Percentiles rank a stretch among this genome's conserved stretches.
Evolutionary conservation across 768 basidiomycete genomes (phyloP).

Genomic region (Suillus subalutaceus): DNA sequence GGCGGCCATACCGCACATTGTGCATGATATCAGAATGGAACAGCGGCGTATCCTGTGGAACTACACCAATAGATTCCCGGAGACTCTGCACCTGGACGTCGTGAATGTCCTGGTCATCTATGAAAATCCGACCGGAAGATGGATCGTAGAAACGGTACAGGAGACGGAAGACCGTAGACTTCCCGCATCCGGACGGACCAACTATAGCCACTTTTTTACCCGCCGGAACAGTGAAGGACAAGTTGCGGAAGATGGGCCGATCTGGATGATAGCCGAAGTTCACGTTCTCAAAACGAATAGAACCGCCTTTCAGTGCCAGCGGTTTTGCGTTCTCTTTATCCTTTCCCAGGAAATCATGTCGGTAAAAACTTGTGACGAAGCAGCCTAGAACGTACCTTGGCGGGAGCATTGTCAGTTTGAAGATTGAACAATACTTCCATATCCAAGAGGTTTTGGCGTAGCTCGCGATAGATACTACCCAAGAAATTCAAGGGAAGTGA

Average conservation of each 20-base stretch:
- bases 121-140: conserved; percentile 71
- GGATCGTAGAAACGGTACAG: conserved; percentile 95
- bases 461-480: conserved; percentile 95
- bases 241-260: conserved; percentile 86
- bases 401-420: conserved; percentile 75
- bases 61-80: conserved; percentile 84
- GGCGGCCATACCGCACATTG: conserved; percentile 90
- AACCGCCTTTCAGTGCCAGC: conserved; percentile 74
- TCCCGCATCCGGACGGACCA: conserved; percentile 96
- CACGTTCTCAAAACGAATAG: conserved; percentile 90
- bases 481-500: conserved; percentile 97
- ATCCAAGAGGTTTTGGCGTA: conserved; percentile 93
- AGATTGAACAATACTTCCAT: conserved; percentile 96
- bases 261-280: conserved; percentile 90
- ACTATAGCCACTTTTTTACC: conserved; percentile 98
- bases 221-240: conserved; percentile 91
- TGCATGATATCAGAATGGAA: conserved; percentile 97
- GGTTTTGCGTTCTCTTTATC: conserved; percentile 71
- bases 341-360: conserved; percentile 38
- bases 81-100: conserved; percentile 73
- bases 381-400: conserved; percentile 46
- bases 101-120: conserved; percentile 87
- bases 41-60: conserved; percentile 97
- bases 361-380: not conserved
- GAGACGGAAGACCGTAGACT: conserved; percentile 94